Conservation (phyloP, 352 stramenopile genomes). For the Chrysophaeum taylorii region DNA sequence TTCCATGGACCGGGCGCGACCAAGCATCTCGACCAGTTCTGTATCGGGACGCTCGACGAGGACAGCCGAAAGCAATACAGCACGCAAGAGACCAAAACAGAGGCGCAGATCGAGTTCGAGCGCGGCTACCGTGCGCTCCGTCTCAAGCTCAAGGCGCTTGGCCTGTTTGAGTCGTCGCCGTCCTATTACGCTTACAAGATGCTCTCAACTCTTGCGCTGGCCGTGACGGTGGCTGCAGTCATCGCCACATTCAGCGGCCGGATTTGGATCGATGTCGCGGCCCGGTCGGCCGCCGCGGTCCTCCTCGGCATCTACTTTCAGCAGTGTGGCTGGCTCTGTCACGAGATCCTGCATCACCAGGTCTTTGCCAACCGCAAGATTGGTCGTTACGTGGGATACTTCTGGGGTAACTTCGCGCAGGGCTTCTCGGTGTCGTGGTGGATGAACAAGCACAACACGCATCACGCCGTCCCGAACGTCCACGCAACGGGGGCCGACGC, state of each 20-base stretch:
- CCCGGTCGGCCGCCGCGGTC: conserved; percentile 35
- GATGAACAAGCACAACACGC: conserved; percentile 84
- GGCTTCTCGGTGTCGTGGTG: conserved; percentile 82
- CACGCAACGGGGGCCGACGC: conserved; percentile 69
- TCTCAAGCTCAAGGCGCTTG: conserved; percentile 81
- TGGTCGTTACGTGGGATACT: conserved; percentile 78
- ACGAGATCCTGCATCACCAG: conserved; percentile 95
- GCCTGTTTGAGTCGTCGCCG: conserved; percentile 71
- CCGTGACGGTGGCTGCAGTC: conserved; percentile 52
- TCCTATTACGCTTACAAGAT: conserved; percentile 91
- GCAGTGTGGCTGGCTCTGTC: conserved; percentile 91
- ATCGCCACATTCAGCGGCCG: no score
- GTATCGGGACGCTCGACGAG: conserved; percentile 86
- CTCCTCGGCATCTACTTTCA: conserved; percentile 95
- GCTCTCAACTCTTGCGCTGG: conserved; percentile 77
- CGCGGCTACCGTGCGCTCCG: conserved; percentile 85
- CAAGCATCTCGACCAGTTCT: conserved; percentile 87
- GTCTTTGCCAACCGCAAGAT: conserved; percentile 85
- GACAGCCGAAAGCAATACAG: conserved; percentile 37
- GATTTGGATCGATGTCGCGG: not conserved
- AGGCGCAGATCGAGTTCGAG: conserved; percentile 71
- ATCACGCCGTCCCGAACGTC: conserved; percentile 94
- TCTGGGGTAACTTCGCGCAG: conserved; percentile 92
- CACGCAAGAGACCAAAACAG: conserved; percentile 32
- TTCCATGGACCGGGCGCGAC: conserved; percentile 89